Evolutionary conservation across 495 filamentous ascomycete genomes (phyloP), one percentile per base, ranked within the genome.

Genomic region (Pyrenula aspistea): DNA sequence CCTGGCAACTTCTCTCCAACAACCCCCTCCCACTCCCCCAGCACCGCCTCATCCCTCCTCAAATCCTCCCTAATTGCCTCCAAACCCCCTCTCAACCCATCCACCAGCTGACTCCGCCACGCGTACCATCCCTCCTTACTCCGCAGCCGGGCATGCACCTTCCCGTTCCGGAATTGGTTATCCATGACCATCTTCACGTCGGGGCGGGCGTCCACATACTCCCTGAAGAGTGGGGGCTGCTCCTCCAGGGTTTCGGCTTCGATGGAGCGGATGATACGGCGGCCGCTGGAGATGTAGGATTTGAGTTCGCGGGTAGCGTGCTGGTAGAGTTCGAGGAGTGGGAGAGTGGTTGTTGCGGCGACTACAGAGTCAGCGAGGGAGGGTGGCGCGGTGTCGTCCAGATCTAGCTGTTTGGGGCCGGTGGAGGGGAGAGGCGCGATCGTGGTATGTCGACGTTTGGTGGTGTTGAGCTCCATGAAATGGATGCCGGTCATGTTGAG

Each of bases 41-140:
- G 66, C n/a, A 81, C 53, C 49, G 77, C 71, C 57, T 88, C 84
- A 58, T 98, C 93, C 11, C 73, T 71, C 47, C 82, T 77, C 84
- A 97, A 86, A 36, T 85, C 88, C 49, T 87, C 80, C 0, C 77
- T 73, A 49, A 88, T 90, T 42, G 81, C 83, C 31, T 86, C 65
- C 1, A 98, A 78, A 1, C 86, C 89, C 58, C 88, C 83, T 63
- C 84, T 87, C 20, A 97, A 75, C 2, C 88, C 89, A 22, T 87
- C 84, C 12, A 96, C 83, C 23, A 96, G 80, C 61, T 89, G 89
- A 82, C 87, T 90, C 25, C 94, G 87, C 94, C 94, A 98, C 64
- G 91, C 85, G 65, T 98, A 97, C 94, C 94, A 98, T 68, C 89
- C 91, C 42, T 83, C 89, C 66, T 95, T 95, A 72, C 91, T 96